These are phyloP conservation scores for Limonomyces culmigenus DNA, from an alignment of 1,284 basidiomycete genomes.

Conservation along the genomic window DNA sequence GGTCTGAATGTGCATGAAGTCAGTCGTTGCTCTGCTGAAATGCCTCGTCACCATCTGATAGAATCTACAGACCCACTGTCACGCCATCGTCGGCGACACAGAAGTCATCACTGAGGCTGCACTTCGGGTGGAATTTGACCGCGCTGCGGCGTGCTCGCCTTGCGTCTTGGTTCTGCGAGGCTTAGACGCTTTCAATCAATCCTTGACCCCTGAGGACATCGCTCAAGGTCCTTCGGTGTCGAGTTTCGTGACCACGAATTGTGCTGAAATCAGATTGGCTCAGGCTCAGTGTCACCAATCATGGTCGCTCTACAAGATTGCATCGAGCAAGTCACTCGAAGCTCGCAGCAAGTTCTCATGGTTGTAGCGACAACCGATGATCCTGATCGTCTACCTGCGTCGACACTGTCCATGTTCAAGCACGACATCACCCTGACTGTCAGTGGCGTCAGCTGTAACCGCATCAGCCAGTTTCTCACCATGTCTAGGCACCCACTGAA, in stretches of 20 bases:
- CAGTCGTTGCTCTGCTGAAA: conserved; percentile 6
- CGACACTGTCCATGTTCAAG: conserved; percentile 70
- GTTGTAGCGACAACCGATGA: conserved; percentile 68
- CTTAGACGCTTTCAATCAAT: conserved; percentile 81
- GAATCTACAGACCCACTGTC: conserved; percentile 67
- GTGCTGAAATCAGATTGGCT: too few species aligned
- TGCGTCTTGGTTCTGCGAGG: conserved; percentile 76
- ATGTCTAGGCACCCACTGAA: conserved; percentile 63
- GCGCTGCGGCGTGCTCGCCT: conserved; percentile 68
- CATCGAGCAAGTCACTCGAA: conserved; percentile 32
- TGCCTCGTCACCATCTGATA: background rate
- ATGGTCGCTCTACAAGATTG: conserved; percentile 51
- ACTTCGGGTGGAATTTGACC: conserved; percentile 64
- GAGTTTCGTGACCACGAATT: too few species aligned
- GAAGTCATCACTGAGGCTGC: conserved; percentile 66
- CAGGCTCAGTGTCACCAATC: too few species aligned
- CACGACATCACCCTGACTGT: conserved; percentile 74
- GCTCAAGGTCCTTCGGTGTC: too few species aligned
- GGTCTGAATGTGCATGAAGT: conserved; percentile 78
- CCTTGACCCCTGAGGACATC: too few species aligned
- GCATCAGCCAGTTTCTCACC: conserved; percentile 4
- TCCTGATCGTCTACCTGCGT: conserved; percentile 46
- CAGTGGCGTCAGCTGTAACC: too few species aligned
- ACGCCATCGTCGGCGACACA: conserved; percentile 69
- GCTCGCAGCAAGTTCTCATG: conserved; percentile 42